Evolutionary conservation across 371 early-diverging fungal species (phyloP).

Genomic region (Lichtheimia ramosa): DNA sequence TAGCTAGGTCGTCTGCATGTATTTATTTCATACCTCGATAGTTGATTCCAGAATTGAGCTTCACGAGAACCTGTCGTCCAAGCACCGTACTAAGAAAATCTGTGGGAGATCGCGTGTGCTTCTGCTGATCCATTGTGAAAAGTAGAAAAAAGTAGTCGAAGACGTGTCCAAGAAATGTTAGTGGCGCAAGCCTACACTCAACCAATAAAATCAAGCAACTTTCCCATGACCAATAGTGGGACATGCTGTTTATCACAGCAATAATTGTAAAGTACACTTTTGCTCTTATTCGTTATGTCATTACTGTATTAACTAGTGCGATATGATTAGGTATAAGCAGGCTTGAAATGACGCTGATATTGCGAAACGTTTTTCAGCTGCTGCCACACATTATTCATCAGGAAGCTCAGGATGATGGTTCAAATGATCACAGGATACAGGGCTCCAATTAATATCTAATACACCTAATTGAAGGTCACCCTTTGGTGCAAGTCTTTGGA

Average conservation of each 20-base stretch:
- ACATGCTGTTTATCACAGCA: no score
- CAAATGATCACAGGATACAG: neutral
- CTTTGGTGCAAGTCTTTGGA: conserved; percentile 30
- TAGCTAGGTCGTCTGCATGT: neutral
- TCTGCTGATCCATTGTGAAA: conserved; percentile 15
- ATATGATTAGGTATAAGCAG: no score
- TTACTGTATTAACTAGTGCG: no score
- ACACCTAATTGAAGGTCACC: conserved; percentile 42
- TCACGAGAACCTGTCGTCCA: conserved; percentile 84
- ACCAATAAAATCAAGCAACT: no score
- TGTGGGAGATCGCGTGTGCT: conserved; percentile 61
- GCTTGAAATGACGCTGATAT: no score
- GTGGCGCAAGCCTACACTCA: no score
- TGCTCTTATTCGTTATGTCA: no score
- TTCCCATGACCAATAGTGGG: no score
- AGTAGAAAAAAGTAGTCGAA: conserved; percentile 4
- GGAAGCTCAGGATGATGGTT: neutral
- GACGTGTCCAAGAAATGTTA: neutral
- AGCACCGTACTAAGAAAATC: conserved; percentile 82
- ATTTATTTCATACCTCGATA: conserved; percentile 72
- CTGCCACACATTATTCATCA: no score
- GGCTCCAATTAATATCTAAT: conserved; percentile 46
- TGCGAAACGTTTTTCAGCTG: no score
- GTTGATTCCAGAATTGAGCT: conserved; percentile 93
- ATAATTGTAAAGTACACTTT: no score